Base-by-base conservation (phyloP, 495 filamentous ascomycete species). In the Penicillium canescens region DNA sequence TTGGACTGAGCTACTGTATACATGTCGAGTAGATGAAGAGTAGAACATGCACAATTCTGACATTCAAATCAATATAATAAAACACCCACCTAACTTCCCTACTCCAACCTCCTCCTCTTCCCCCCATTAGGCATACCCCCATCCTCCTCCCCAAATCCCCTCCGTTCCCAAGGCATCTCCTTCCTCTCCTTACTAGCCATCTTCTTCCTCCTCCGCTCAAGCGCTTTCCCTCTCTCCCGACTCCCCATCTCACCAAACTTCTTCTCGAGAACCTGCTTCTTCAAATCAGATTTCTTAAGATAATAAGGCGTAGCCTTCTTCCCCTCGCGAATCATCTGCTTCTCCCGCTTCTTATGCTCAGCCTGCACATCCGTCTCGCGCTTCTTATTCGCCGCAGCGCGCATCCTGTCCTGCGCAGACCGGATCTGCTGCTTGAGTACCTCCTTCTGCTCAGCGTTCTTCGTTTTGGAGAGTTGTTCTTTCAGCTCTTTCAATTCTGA, bases 301-400 rank as follows among this genome's bases (percentile, higher is more conserved):
- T 87, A 96, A 65, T 92, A 98, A 6, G 93, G 92, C 68, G 78
- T 83, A 78, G 92, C 94, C 78, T 85, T 85, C 83, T 98, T 96
- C 20, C 94, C 94, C 72, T 91, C 82, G 60, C 78, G 81, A 26
- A 98, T 83, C 49, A 87, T 69, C 69, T 91, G 86, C 71, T 89
- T 89, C 81, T 98, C 94, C 62, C 85, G 76, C 73, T 81, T 84
- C 57, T 87, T 82, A 69, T 96, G 91, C 67, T 86, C 82, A 24
- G 80, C 75, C 33, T 90, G 48, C 9, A 97, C 68, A 55, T 83
- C 78, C 52, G 78, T 70, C 69, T 87, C 81, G 18, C 83, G 77
- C 44, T 89, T 87, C 62, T 86, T 88, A 41, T 79, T 72, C 52
- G 82, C 72, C 55, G 87, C 79, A 16, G 89, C 76, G 62, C 88